These are phyloP conservation scores for Calonectria pteridis DNA, from an alignment of 2,329 filamentous ascomycete species.

Conservation along the genomic window DNA sequence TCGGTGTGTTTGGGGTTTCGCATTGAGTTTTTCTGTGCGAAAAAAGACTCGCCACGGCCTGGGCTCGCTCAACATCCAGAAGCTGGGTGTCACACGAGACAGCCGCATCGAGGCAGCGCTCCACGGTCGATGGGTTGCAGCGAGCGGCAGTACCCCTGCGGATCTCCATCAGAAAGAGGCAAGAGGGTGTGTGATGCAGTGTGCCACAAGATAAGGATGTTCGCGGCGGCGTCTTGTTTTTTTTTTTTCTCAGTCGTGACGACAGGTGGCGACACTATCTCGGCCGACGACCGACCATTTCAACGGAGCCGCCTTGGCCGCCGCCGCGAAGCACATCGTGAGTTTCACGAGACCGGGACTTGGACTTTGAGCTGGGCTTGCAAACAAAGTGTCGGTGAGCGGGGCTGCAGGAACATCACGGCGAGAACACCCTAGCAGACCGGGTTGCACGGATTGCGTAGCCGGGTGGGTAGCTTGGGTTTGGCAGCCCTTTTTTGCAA, in stretches of 20 bases:
- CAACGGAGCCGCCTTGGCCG: constrained; percentile 19
- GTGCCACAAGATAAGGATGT: constrained; percentile 7
- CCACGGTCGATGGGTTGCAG: constrained; percentile 13
- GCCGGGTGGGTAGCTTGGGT: constrained; percentile 29
- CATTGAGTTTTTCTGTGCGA: constrained; percentile 3
- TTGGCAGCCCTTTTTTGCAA: neutral
- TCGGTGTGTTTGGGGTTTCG: constrained; percentile 25
- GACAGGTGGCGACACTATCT: constrained; percentile 2
- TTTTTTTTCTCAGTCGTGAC: neutral
- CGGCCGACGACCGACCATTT: constrained; percentile 16
- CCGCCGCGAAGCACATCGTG: constrained; percentile 16
- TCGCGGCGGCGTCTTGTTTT: neutral
- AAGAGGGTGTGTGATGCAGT: constrained; percentile 21
- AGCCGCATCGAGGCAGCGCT: constrained; percentile 16
- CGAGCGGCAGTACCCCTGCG: constrained; percentile 15
- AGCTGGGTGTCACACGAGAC: constrained; percentile 21
- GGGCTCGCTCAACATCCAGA: neutral
- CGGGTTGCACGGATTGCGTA: constrained; percentile 36
- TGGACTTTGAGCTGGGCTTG: constrained; percentile 5
- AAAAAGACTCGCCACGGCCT: neutral
- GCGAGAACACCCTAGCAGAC: constrained; percentile 36
- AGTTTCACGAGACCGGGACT: constrained; percentile 8
- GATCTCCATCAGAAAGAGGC: constrained; percentile 15
- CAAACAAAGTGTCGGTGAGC: constrained; percentile 43
- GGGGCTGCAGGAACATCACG: constrained; percentile 44